These are phyloP conservation scores for Phytophthora pluvialis DNA, from an alignment of 352 stramenopile genomes.

Conservation along the genomic window DNA sequence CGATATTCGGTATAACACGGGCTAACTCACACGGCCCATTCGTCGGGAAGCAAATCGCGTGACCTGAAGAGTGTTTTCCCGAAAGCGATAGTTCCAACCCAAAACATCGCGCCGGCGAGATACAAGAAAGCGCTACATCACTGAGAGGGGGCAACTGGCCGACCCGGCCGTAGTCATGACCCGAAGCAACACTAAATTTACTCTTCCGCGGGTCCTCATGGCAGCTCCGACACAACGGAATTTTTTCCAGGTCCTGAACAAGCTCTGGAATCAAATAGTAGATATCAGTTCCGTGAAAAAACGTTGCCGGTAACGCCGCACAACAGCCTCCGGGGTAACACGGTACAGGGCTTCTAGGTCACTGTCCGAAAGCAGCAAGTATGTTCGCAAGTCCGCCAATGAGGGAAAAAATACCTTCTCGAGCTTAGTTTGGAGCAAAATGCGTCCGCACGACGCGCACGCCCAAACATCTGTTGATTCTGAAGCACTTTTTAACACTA, in stretches of 20 bases:
- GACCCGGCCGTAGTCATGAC: conserved; percentile 31
- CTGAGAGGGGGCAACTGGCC: conserved; percentile 9
- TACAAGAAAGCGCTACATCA: conserved; percentile 4
- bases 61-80: conserved; percentile 15
- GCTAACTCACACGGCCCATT: conserved; percentile 3
- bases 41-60: conserved; percentile 24
- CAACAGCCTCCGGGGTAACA: neutral
- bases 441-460: conserved; percentile 12
- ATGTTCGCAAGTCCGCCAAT: neutral
- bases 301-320: conserved; percentile 16
- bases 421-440: conserved; percentile 1
- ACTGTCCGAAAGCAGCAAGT: neutral
- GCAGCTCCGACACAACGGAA: conserved; percentile 25
- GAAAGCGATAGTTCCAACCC: conserved; percentile 20
- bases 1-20: conserved; percentile 9
- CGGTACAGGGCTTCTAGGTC: neutral
- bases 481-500: neutral
- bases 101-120: too few species aligned
- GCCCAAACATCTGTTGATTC: conserved; percentile 4
- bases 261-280: conserved; percentile 34
- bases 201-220: too few species aligned
- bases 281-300: conserved; percentile 15
- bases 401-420: conserved; percentile 11
- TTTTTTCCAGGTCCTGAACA: conserved; percentile 13
- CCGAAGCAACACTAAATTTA: conserved; percentile 32